Evolutionary conservation across 2,329 filamentous ascomycete species (phyloP), one percentile per base, ranked within the genome.

Genomic region (Fragosphaeria purpurea): DNA sequence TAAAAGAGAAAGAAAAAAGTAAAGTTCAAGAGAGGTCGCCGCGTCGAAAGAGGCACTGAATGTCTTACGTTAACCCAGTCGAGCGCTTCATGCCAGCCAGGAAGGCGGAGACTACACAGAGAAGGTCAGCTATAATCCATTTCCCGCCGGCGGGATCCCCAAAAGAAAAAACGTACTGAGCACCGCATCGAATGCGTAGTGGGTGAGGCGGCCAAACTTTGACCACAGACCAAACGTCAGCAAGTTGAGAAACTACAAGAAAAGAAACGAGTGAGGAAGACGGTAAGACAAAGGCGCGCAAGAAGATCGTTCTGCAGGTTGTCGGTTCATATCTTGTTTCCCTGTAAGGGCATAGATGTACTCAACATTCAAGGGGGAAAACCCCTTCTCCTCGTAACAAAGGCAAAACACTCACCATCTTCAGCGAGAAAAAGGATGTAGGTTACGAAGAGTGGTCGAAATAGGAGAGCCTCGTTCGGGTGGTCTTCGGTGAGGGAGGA

Each of bases 61-160:
- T 54, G 52, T 85, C 87, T 80, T 86, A 98, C 93, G 90, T 96
- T 72, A 98, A 77, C 63, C 93, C 93, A 55, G 93, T 97, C 57
- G 91, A 96, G 61, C 93, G 88, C 74, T 95, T 94, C 75, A 98
- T 90, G 63, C 93, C 93, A 40, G 93, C 93, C 59, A 98, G 83
- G 67, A 97, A 91, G 56, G 93, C 88, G 62, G 93, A 98, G 68
- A 98, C 87, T 94, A 53, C 11, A 22, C 5, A 22, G 12, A 11
- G 38, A 45, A 53, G 31, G 50, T 50, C 31, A 34, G 22, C 22
- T 22, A 22, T 22, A 22, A 22, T 11, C 3, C 12, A 4, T 32
- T 34, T 11, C 35, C 35, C 11, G 7, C 35, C 35, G 35, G 1
- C 11, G 7, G 35, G 7, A 37, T 37, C 11, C 7, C 7, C 11